Evolutionary conservation across 768 basidiomycete genomes (phyloP).

Genomic region (Chalciporus pseudorubinellus): DNA sequence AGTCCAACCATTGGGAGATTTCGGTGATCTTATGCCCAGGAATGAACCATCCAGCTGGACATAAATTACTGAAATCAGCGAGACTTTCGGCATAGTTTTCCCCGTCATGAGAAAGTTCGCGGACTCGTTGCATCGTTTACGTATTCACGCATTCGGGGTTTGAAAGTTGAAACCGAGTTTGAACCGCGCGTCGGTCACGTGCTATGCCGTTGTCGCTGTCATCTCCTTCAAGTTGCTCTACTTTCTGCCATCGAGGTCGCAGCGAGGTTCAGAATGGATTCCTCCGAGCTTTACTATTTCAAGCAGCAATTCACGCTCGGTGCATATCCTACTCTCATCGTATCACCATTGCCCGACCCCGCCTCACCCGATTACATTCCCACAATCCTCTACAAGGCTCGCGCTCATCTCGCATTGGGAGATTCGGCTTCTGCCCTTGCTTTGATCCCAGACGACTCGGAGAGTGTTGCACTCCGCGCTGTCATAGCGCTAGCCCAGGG

Average conservation of each 20-base stretch:
- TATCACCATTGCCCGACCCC: constrained; percentile 54
- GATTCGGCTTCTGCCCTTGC: constrained; percentile 54
- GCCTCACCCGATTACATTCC: constrained; percentile 63
- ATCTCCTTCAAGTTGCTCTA: too few relatives aligned
- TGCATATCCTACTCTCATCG: constrained; percentile 63
- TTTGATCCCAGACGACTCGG: constrained; percentile 54
- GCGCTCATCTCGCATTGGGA: constrained; percentile 71
- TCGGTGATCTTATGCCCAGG: too few relatives aligned
- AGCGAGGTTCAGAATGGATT: constrained; percentile 41
- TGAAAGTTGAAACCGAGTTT: too few relatives aligned
- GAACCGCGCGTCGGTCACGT: not conserved
- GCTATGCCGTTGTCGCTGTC: not conserved
- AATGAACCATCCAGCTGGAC: too few relatives aligned
- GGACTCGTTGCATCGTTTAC: too few relatives aligned
- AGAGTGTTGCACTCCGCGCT: constrained; percentile 69
- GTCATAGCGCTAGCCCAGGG: constrained; percentile 67
- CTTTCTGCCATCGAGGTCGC: too few relatives aligned
- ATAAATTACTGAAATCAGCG: not conserved
- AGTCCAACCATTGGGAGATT: too few relatives aligned
- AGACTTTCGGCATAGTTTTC: not conserved
- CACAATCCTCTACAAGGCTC: constrained; percentile 72
- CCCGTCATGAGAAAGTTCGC: not conserved
- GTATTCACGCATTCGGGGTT: too few relatives aligned
- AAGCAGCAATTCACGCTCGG: constrained; percentile 78
- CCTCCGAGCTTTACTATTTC: constrained; percentile 62